Base-by-base conservation (phyloP, 1,139 yeast genomes). In the Suhomyces chickasaworum region DNA sequence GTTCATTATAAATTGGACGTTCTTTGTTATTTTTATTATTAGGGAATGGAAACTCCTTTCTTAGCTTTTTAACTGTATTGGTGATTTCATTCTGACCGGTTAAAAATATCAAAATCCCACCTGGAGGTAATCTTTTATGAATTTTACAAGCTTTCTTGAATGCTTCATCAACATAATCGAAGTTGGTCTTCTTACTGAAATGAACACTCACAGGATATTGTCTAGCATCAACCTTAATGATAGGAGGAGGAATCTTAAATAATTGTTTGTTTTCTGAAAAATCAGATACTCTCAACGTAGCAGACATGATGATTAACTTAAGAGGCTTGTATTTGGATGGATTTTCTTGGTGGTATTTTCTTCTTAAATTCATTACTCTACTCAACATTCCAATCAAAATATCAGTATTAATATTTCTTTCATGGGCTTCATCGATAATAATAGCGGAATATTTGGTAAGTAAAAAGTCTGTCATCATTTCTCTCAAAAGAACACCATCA, bases 371-470 rank as follows among this genome's bases (percentile, higher is more conserved):
- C 51, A 89, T 77, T n/a, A 91, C 85, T 54, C 99, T 81, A 59
- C 96, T 89, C 45, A 93, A 71, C 84, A 93, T 88, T 43, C 99
- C 99, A 54, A 95, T 89, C 48, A 95, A 72, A 44, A 95, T 91
- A 68, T 95, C 99, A 0, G 99, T 95, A 59, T 93, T 95, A 51
- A 91, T 84, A 60, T 90, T 91, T 61, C 99, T 80, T 64, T 95
- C 99, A 64, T 95, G 99, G 0, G 99, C 99, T 66, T 93, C 99
- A 71, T 95, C 99, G 50, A 95, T 89, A 29, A 95, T 79, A 37
- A 95, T 76, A 1, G 87, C 84, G 0, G 97, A 89, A 63, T 95
- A 95, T 60, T 88, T 89, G 31, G 80, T 76, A 41, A 95, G 72
- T 53, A 85, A 68, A 54, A 93, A 86, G 59, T 95, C 99, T 0